These are phyloP conservation scores for Adansonia rubrostipa DNA, from an alignment of 441 rosid genomes.

Conservation along the genomic window DNA sequence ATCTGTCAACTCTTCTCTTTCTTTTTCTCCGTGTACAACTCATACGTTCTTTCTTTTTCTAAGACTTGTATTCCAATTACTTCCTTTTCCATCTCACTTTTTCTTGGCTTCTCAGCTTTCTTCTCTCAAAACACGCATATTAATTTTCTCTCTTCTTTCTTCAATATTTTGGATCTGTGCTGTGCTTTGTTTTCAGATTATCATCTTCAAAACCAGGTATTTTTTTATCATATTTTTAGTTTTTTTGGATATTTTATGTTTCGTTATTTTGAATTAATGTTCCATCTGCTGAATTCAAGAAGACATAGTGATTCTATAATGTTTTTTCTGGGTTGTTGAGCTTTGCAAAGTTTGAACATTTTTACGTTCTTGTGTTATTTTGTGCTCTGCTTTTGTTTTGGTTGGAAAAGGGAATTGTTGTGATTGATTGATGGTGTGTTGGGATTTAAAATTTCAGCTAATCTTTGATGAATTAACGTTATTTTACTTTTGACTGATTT, in stretches of 20 bases:
- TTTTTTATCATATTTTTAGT: neutral
- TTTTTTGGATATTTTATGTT: conserved; percentile 22
- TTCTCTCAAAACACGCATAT: conserved; percentile 22
- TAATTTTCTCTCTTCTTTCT: conserved; percentile 21
- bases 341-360: conserved; percentile 17
- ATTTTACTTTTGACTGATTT: neutral
- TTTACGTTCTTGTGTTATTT: neutral
- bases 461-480: conserved; percentile 26
- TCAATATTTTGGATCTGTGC: conserved; percentile 63
- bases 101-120: conserved; percentile 35
- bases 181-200: conserved; percentile 31
- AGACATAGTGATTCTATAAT: neutral
- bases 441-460: conserved; percentile 23
- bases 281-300: conserved; percentile 26
- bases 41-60: conserved; percentile 42
- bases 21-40: conserved; percentile 26
- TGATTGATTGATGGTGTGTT: conserved; percentile 29
- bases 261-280: conserved; percentile 31
- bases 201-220: conserved; percentile 42
- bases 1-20: conserved; percentile 34
- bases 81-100: conserved; percentile 17
- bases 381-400: conserved; percentile 26
- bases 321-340: conserved; percentile 25
- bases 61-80: conserved; percentile 36
- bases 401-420: conserved; percentile 36